These are phyloP conservation scores for Apiotrichum sp. DNA, from an alignment of 1,284 basidiomycete genomes.

Conservation along the genomic window DNA sequence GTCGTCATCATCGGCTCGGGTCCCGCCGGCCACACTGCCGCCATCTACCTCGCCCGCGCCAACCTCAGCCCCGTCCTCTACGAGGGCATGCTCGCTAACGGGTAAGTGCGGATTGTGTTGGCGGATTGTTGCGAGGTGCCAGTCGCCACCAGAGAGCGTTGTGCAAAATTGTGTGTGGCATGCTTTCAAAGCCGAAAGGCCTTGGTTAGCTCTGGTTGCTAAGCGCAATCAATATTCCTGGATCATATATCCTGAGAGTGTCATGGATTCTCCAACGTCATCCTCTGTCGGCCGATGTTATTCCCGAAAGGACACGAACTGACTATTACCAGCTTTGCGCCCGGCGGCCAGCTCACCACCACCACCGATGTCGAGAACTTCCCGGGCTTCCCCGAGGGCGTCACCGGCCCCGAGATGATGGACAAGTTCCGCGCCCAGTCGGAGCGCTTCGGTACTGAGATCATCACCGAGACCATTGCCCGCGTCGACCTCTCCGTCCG, in stretches of 20 bases:
- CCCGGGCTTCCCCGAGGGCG: slow-evolving; percentile 95
- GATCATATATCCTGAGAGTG: too few species aligned
- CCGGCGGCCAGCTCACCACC: slow-evolving; percentile 95
- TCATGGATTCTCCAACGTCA: too few species aligned
- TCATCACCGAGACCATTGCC: slow-evolving; percentile 95
- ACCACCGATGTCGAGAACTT: slow-evolving; percentile 97
- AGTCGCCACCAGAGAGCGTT: too few species aligned
- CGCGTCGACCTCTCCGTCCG: slow-evolving; percentile 89
- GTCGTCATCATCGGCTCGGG: slow-evolving; percentile 73
- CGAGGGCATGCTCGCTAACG: slow-evolving; percentile 98
- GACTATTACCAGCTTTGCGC: slow-evolving; percentile 58
- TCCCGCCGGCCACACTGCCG: slow-evolving; percentile 85
- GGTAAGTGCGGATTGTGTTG: slow-evolving; percentile 39
- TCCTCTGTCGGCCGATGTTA: not conserved
- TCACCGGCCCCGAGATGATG: slow-evolving; percentile 95
- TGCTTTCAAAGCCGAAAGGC: too few species aligned
- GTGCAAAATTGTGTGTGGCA: too few species aligned
- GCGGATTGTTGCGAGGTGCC: too few species aligned
- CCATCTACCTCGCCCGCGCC: slow-evolving; percentile 93
- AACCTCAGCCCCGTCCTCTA: slow-evolving; percentile 90
- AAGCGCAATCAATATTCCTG: too few species aligned
- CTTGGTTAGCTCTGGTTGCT: too few species aligned
- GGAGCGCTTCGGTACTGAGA: slow-evolving; percentile 83
- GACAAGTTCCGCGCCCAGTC: slow-evolving; percentile 94
- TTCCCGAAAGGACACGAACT: not conserved